phyloP scores from a whole-genome alignment of 2,329 filamentous ascomycete species.

The Ophiostoma sp. region DNA sequence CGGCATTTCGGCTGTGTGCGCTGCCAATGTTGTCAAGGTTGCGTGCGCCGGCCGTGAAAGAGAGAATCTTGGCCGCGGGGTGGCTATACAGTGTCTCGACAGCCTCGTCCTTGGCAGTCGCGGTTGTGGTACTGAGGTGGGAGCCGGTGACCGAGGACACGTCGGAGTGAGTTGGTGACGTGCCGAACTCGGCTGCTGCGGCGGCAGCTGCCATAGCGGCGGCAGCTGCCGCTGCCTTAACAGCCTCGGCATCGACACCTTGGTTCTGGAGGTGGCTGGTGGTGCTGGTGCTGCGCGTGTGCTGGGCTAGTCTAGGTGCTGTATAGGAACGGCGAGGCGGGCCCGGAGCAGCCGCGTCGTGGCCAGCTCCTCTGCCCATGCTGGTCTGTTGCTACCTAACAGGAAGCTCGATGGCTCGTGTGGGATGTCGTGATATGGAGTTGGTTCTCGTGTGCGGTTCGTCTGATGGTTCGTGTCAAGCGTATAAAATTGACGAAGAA shows the following conservation, averaged over 20 bases:
- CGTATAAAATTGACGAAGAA: neutral
- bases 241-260: conserved; percentile 11
- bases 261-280: conserved; percentile 16
- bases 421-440: neutral
- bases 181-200: conserved; percentile 25
- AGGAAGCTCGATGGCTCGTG: neutral
- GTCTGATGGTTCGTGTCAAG: neutral
- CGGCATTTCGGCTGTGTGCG: conserved; percentile 29
- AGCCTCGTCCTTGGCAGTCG: conserved; percentile 32
- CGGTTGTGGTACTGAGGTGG: neutral
- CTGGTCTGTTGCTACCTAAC: conserved; percentile 11
- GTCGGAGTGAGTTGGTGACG: conserved; percentile 23
- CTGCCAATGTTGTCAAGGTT: conserved; percentile 39
- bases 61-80: conserved; percentile 67
- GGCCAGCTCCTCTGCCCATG: conserved; percentile 24
- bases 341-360: conserved; percentile 19
- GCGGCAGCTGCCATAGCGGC: conserved; percentile 26
- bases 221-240: conserved; percentile 18
- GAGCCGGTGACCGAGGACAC: conserved; percentile 20
- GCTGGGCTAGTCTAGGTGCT: conserved; percentile 20
- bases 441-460: neutral
- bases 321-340: conserved; percentile 26
- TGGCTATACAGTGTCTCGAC: conserved; percentile 76
- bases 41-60: conserved; percentile 48
- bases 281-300: conserved; percentile 9